Percentiles rank a stretch among this genome's conserved stretches.
These are phyloP conservation scores for Boletus sp. DNA, from an alignment of 768 basidiomycete species.

Conservation along the genomic window DNA sequence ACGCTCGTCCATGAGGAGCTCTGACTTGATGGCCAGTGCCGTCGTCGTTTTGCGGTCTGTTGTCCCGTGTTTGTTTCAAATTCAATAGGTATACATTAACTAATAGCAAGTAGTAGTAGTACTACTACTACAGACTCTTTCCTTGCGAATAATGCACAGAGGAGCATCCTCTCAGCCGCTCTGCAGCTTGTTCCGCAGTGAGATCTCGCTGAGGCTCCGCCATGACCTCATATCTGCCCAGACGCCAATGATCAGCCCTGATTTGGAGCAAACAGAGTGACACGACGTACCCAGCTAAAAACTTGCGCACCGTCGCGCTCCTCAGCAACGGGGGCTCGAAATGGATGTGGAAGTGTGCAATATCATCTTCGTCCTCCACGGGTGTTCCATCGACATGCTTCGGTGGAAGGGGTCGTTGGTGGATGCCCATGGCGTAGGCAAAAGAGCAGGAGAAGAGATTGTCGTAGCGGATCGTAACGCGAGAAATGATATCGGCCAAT, in stretches of 20 bases:
- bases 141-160: constrained; percentile 55
- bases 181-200: constrained; percentile 84
- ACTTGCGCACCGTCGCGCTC: constrained; percentile 81
- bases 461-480: constrained; percentile 66
- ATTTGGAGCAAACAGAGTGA: background rate
- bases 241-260: background rate
- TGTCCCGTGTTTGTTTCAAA: constrained; percentile 16
- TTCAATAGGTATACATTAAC: background rate
- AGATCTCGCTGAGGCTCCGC: constrained; percentile 88
- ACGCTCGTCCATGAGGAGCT: constrained; percentile 65
- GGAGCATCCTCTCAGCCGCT: constrained; percentile 49
- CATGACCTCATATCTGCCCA: constrained; percentile 78
- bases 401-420: constrained; percentile 70
- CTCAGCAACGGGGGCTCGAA: constrained; percentile 83
- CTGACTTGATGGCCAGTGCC: constrained; percentile 35
- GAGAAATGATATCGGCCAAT: constrained; percentile 66
- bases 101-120: no score
- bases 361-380: constrained; percentile 42
- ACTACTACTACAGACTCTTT: background rate
- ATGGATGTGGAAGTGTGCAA: constrained; percentile 83
- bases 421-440: constrained; percentile 93
- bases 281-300: constrained; percentile 74
- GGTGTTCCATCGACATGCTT: constrained; percentile 23
- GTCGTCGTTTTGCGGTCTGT: constrained; percentile 1
- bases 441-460: constrained; percentile 84